phyloP scores from a whole-genome alignment of 164 flowering plant genomes.

The Berberis thunbergii region DNA sequence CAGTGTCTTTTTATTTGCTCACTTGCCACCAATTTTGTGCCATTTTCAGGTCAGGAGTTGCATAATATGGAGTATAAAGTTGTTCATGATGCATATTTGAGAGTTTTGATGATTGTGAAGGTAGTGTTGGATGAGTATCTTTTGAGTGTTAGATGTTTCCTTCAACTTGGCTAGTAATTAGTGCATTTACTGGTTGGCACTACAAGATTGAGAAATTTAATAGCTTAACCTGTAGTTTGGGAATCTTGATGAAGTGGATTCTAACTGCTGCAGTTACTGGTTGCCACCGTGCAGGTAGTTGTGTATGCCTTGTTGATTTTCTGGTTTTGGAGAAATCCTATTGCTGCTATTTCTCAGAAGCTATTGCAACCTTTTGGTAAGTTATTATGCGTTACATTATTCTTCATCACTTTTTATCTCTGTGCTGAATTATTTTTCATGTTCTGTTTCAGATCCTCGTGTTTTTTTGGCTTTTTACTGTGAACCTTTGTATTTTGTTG shows the following conservation, averaged over 20 bases:
- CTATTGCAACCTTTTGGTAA: conserved; percentile 85
- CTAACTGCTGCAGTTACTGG: conserved; percentile 2
- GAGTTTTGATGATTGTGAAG: conserved; percentile 36
- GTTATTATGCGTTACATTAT: background rate
- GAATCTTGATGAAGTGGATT: background rate
- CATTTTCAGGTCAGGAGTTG: conserved; percentile 47
- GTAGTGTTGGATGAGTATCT: conserved; percentile 19
- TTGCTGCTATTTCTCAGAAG: conserved; percentile 50
- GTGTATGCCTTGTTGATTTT: conserved; percentile 26
- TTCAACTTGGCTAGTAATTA: background rate
- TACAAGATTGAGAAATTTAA: no score
- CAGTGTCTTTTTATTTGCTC: background rate
- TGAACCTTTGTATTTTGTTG: no score
- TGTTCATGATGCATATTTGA: conserved; percentile 31
- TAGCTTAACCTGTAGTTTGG: no score
- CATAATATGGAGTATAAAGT: conserved; percentile 30
- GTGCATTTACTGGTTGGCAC: conserved; percentile 7
- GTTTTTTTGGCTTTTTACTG: no score
- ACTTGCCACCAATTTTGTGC: background rate
- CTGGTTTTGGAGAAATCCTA: conserved; percentile 72
- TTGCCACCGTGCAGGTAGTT: conserved; percentile 25
- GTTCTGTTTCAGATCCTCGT: no score
- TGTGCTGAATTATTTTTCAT: no score
- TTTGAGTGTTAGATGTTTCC: background rate
- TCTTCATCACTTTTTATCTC: no score